Conservation (phyloP, 2,329 filamentous ascomycete species). For the Hortaea sp. region DNA sequence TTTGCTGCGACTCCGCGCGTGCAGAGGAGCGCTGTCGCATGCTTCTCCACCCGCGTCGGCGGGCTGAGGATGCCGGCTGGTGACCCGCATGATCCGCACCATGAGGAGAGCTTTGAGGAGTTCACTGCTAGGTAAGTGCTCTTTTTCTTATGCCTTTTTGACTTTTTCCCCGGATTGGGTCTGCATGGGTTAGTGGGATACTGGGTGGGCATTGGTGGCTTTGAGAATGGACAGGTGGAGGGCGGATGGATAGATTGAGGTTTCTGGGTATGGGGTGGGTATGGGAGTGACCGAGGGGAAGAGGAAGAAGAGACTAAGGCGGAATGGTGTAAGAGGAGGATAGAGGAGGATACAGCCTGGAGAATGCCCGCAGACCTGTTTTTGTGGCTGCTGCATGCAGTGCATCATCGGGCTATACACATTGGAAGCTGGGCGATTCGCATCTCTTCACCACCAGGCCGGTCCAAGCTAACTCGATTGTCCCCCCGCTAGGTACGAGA, state of each 20-base stretch:
- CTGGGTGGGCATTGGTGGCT: background rate
- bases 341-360: no score
- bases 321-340: background rate
- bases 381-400: no score
- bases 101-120: constrained; percentile 97
- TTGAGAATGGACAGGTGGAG: background rate
- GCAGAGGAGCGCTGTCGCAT: constrained; percentile 13
- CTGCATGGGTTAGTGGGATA: background rate
- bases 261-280: no score
- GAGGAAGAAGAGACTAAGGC: background rate
- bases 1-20: constrained; percentile 4
- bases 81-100: constrained; percentile 47
- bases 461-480: no score
- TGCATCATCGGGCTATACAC: no score
- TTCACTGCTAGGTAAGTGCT: constrained; percentile 80
- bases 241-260: no score
- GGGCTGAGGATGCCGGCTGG: constrained; percentile 19
- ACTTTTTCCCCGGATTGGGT: no score
- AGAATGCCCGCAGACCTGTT: no score
- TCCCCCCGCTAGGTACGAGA: constrained; percentile 68
- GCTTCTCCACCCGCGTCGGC: constrained; percentile 42
- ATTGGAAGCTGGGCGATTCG: no score
- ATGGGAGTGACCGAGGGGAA: background rate
- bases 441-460: no score
- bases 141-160: background rate